These are phyloP conservation scores for Aspergillus nomiae DNA, from an alignment of 2,329 filamentous ascomycete species.

Conservation along the genomic window DNA sequence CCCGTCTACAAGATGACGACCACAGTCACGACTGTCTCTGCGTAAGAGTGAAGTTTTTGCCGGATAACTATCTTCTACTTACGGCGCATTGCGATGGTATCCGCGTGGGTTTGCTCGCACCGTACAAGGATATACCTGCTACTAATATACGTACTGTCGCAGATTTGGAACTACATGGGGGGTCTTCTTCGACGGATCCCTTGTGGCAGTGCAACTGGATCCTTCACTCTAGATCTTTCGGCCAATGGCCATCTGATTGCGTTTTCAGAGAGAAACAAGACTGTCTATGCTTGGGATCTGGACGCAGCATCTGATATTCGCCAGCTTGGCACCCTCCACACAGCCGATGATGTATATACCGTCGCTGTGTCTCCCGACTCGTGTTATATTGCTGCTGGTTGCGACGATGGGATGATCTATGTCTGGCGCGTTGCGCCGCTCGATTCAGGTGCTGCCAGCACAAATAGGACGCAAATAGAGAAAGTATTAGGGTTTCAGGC, in stretches of 20 bases:
- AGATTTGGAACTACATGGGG: neutral
- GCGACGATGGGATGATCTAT: neutral
- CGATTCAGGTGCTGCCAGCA: neutral
- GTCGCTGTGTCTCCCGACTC: neutral
- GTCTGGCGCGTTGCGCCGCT: neutral
- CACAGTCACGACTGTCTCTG: neutral
- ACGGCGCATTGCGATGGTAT: neutral
- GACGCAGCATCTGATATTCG: neutral
- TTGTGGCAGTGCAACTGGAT: neutral
- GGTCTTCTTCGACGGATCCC: neutral
- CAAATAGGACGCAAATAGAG: neutral
- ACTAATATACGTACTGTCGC: neutral
- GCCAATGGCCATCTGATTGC: neutral
- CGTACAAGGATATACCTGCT: neutral
- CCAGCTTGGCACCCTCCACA: neutral
- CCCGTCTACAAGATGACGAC: neutral
- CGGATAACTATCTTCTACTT: neutral
- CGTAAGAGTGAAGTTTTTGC: neutral
- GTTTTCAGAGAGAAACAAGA: neutral
- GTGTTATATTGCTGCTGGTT: neutral
- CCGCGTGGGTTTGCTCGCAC: neutral
- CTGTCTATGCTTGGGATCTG: neutral
- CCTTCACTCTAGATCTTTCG: neutral
- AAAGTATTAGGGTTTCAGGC: neutral
- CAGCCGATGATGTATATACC: neutral